A percentile compares a stretch with the other conserved stretches of the same genome.
These are phyloP conservation scores for Polyplosphaeria fusca DNA, from an alignment of 495 filamentous ascomycete species.

Conservation along the genomic window DNA sequence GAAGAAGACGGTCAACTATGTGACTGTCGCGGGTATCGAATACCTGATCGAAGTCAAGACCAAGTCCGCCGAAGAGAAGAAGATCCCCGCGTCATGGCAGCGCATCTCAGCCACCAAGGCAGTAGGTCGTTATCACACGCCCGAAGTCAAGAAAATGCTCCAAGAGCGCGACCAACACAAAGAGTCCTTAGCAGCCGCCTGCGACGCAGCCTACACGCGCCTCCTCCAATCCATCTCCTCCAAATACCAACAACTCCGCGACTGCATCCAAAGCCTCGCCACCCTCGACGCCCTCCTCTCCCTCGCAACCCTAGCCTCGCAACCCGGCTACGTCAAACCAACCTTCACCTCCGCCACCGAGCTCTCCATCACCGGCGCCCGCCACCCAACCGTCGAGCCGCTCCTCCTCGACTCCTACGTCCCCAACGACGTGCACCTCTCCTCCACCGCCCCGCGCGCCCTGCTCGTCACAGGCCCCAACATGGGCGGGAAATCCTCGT, in stretches of 20 bases:
- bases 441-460: slow-evolving; percentile 57
- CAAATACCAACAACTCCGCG: slow-evolving; percentile 84
- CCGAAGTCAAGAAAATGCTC: slow-evolving; percentile 75
- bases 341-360: slow-evolving; percentile 66
- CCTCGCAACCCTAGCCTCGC: slow-evolving; percentile 73
- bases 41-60: slow-evolving; percentile 92
- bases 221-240: slow-evolving; percentile 70
- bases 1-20: slow-evolving; percentile 69
- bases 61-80: slow-evolving; percentile 58
- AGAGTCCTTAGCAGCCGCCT: slow-evolving; percentile 86
- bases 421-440: slow-evolving; percentile 78
- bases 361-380: slow-evolving; percentile 70
- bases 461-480: slow-evolving; percentile 94
- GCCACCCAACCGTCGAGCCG: slow-evolving; percentile 96
- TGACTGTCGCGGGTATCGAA: slow-evolving; percentile 83
- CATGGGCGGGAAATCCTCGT: slow-evolving; percentile 97
- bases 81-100: slow-evolving; percentile 87
- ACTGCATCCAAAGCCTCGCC: slow-evolving; percentile 80
- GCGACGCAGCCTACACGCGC: slow-evolving; percentile 73
- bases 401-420: slow-evolving; percentile 85
- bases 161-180: slow-evolving; percentile 93
- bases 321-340: slow-evolving; percentile 89
- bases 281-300: slow-evolving; percentile 88
- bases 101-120: slow-evolving; percentile 95
- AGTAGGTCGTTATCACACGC: slow-evolving; percentile 89